Evolutionary conservation across 2,329 filamentous ascomycete species (phyloP).

Genomic region (Cladosporium sphaerospermum): DNA sequence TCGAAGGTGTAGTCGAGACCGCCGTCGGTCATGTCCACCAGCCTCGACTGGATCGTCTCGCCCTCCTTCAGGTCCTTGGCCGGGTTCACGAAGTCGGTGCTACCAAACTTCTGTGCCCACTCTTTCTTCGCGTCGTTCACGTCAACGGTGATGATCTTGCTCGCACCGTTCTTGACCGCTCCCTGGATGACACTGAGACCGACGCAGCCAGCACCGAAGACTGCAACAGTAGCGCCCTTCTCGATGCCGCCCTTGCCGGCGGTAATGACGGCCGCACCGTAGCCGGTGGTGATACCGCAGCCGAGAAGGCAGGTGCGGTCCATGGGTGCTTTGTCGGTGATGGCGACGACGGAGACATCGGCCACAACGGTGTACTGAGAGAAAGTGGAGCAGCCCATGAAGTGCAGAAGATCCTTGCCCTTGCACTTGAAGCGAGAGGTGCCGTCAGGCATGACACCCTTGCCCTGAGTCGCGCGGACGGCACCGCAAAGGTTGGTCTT

Average conservation of each 20-base stretch:
- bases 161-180: constrained; percentile 74
- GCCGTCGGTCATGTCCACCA: constrained; percentile 96
- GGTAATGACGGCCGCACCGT: constrained; percentile 90
- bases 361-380: constrained; percentile 98
- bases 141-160: constrained; percentile 70
- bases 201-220: constrained; percentile 95
- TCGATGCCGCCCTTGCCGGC: constrained; percentile 66
- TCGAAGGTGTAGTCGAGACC: constrained; percentile 99
- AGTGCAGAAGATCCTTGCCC: constrained; percentile 92
- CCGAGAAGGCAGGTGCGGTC: constrained; percentile 93
- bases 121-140: constrained; percentile 86
- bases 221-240: constrained; percentile 78
- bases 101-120: constrained; percentile 91
- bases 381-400: constrained; percentile 99
- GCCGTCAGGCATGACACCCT: constrained; percentile 94
- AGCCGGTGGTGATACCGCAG: constrained; percentile 97
- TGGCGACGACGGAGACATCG: constrained; percentile 94
- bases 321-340: constrained; percentile 85
- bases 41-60: constrained; percentile 82
- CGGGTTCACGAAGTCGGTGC: constrained; percentile 95
- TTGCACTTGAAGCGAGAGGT: constrained; percentile 92
- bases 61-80: constrained; percentile 53
- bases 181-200: constrained; percentile 94
- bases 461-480: constrained; percentile 94
- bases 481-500: constrained; percentile 99